Base-by-base conservation (phyloP, 805 yeast species). In the Priceomyces haplophilus region DNA sequence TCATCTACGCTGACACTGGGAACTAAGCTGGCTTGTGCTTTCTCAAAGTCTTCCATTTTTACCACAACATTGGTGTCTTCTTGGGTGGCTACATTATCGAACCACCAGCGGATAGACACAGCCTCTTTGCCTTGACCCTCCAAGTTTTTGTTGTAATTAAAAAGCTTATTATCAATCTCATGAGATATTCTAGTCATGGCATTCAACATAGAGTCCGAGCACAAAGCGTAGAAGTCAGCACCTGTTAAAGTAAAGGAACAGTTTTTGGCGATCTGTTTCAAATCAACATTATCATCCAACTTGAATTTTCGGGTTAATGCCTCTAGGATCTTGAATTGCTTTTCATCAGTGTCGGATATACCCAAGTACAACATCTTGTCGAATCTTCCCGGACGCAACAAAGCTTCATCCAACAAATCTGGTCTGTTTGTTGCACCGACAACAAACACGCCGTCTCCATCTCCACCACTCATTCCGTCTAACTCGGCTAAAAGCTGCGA, bases 371-470 rank as follows among this genome's bases (percentile, higher is more conserved):
- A 71, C 90, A 93, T 80, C 63, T 90, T 93, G 62, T 93, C 99
- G 59, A 93, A 93, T 59, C 99, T 75, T 2, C 97, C 96, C 0
- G 97, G 97, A 59, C 99, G 78, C 44, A 93, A 67, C 37, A 93
- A 71, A 0, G 98, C 97, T 59, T 91, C 97, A 59, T 93, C 99
- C 34, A 93, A 70, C 48, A 93, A 68, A 67, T 93, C 99, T 0
- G 99, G 99, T 54, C 99, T 76, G 56, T 93, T 93, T 0, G 99
- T 93, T 3, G 99, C 99, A n/a, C 99, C 99, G 34, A 93, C 96
- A 4, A 91, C 97, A 61, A 93, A 93, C 0, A 93, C 97, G 4
- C 97, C 98, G 35, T 64, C 71, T 15, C 57, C 63, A 45, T 76
- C 82, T 5, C 85, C 85, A 7, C 83, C 83, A 55, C 95, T 83